Evolutionary conservation across 1,284 basidiomycete genomes (phyloP), one percentile per base, ranked within the genome.

Genomic region (Taiwanofungus camphoratus): DNA sequence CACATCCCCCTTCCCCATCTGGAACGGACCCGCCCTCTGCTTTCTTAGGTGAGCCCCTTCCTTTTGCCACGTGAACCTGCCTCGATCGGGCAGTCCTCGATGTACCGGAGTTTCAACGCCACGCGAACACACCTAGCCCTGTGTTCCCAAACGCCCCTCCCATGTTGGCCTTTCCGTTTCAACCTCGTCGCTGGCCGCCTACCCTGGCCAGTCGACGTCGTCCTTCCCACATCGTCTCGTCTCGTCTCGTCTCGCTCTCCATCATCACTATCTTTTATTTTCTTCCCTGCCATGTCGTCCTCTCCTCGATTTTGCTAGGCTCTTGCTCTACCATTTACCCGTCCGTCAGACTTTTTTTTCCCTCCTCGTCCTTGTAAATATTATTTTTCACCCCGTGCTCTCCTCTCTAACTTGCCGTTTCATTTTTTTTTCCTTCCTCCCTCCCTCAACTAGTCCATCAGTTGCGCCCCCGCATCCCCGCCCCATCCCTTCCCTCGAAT

Each of bases 41-140:
- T 12, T 27, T 41, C 18, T 24, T 13, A 44, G 41, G 36, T 47
- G 46, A 44, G 45, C 37, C 37, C 35, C 38, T 39, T 40, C 31
- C 31, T 42, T 31, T 39, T 44, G 30, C 35, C 45, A 42, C 42
- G 24, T 38, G 44, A n/a, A 31, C 19, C 33, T 26, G 40, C 34
- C 41, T 20, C 37, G 42, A 48, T 48, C 39, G 45, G 44, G 39
- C 26, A 27, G 5, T 21, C 37, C 21, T 38, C 38, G 46, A 33
- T 44, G 46, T 31, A 32, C 44, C 54, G 52, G 50, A 52, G 52
- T 52, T 48, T 51, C 47, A 52, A 55, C 41, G 44, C 49, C 51
- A 50, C 53, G 48, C 42, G 46, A 36, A 36, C 45, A 37, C 30
- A 21, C 42, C 40, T 39, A 45, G n/a, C 16, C 26, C 26, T 33